Evolutionary conservation across 129 eudicot genomes (phyloP), one percentile per base, ranked within the genome.

Genomic region (Apium graveolens): DNA sequence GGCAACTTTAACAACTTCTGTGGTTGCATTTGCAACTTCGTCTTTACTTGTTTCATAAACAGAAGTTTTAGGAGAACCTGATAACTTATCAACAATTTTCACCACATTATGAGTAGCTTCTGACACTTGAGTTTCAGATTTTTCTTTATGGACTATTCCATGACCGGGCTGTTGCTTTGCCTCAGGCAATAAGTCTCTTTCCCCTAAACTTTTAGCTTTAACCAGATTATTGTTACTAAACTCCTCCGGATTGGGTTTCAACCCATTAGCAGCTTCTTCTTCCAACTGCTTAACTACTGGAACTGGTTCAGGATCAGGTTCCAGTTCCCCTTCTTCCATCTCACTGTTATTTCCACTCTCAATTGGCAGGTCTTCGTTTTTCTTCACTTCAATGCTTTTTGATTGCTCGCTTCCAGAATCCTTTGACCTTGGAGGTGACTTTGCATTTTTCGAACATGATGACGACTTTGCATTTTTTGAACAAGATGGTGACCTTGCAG

Each of bases 311-410:
- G 87, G 91, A 74, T 93, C 98, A 68, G 98, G 98, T 76, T 93
- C 96, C 75, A 96, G 87, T 80, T 96, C 99, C 27, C 99, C 99
- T 85, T 96, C 99, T 86, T 96, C 99, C 78, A 90, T 86, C 82
- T 96, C 99, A 81, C 91, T 88, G 42, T 86, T 87, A 74, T 82
- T 85, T 20, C 85, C 94, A 81, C 93, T 90, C 81, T 90, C 95
- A 11, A 82, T 89, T 0, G 78, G 86, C 81, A 83, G 34, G 78
- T 90, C 90, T 62, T 86, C 97, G 81, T 81, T 83, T 80, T 89
- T 92, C 88, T 86, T 96, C 20, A 86, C 84, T 85, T 92, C 97
- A 60, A 85, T 62, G 70, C 91, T 92, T 90, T 84, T 92, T 8
- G 96, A 85, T 68, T 87, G 93, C 79, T 90, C 96, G 51, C 93